These are phyloP conservation scores for Aspergillus ustus DNA, from an alignment of 2,329 filamentous ascomycete genomes.

Conservation along the genomic window DNA sequence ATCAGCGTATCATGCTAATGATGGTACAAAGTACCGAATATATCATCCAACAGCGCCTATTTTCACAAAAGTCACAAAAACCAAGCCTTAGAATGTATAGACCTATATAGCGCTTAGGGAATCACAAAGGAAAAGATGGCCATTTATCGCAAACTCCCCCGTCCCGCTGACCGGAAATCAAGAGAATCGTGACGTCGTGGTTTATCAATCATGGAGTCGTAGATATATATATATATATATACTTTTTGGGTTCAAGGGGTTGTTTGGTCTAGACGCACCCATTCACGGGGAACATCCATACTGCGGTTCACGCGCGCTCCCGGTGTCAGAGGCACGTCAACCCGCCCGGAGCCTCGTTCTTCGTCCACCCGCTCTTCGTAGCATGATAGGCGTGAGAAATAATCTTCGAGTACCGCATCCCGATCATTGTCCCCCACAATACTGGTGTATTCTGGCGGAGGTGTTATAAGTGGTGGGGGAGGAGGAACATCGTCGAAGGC, in stretches of 20 bases:
- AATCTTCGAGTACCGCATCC: conserved; percentile 76
- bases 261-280: conserved; percentile 50
- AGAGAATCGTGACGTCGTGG: conserved; percentile 16
- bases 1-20: background rate
- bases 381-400: conserved; percentile 75
- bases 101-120: conserved; percentile 4
- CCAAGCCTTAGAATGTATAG: background rate
- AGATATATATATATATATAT: conserved; percentile 10
- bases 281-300: conserved; percentile 66
- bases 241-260: conserved; percentile 10
- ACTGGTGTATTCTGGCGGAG: conserved; percentile 81
- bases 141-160: conserved; percentile 17
- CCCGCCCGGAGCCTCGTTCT: conserved; percentile 49
- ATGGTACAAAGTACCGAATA: background rate
- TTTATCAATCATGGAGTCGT: conserved; percentile 5
- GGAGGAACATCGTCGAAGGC: conserved; percentile 81
- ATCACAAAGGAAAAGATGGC: conserved; percentile 7
- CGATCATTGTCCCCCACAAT: conserved; percentile 72
- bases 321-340: conserved; percentile 66
- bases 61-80: background rate
- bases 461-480: conserved; percentile 74
- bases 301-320: conserved; percentile 66
- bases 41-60: background rate
- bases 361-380: conserved; percentile 68
- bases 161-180: conserved; percentile 5